Evolutionary conservation across 1,284 basidiomycete genomes (phyloP).

Genomic region (Gastroboletus turbinatus): DNA sequence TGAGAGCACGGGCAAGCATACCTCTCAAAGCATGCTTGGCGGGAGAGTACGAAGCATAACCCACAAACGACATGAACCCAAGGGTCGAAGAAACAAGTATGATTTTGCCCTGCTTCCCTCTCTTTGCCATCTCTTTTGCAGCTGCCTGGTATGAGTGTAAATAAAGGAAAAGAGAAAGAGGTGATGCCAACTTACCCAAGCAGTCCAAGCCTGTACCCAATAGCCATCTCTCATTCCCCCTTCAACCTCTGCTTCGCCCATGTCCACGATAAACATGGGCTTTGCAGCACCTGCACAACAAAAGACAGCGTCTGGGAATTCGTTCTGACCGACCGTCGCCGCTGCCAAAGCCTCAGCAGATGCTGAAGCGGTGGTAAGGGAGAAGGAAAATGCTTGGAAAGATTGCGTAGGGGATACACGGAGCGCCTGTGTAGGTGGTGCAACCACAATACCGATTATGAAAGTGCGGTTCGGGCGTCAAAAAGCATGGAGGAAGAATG

Average conservation of each 20-base stretch:
- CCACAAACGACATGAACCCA: conserved; percentile 79
- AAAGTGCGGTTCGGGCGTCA: background rate
- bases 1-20: conserved; percentile 30
- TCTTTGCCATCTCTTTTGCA: conserved; percentile 67
- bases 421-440: conserved; percentile 23
- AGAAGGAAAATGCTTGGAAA: conserved; percentile 52
- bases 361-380: conserved; percentile 44
- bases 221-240: conserved; percentile 59
- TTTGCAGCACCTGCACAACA: conserved; percentile 64
- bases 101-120: conserved; percentile 63
- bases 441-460: background rate
- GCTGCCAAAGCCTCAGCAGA: conserved; percentile 51
- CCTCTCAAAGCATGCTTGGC: conserved; percentile 90
- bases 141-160: conserved; percentile 52
- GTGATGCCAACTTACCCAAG: conserved; percentile 54
- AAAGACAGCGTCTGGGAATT: conserved; percentile 64
- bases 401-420: conserved; percentile 47
- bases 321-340: conserved; percentile 45
- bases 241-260: conserved; percentile 50
- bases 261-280: conserved; percentile 66
- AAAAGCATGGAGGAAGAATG: background rate
- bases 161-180: background rate
- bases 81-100: conserved; percentile 83
- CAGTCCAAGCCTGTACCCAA: conserved; percentile 77
- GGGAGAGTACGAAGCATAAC: conserved; percentile 85